Conservation (phyloP, 495 filamentous ascomycete genomes). For the Neurospora sp. region DNA sequence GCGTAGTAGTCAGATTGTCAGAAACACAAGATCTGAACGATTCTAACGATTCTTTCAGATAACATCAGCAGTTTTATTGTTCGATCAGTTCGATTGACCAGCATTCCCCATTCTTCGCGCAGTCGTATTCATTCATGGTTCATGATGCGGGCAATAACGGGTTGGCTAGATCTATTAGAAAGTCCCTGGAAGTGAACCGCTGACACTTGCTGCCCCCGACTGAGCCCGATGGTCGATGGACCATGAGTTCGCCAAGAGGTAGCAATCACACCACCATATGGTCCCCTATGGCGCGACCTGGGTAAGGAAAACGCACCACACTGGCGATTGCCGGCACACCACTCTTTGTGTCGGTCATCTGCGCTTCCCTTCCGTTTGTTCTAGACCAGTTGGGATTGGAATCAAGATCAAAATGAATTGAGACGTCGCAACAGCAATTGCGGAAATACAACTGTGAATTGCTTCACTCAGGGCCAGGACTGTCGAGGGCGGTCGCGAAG, state of each 20-base stretch:
- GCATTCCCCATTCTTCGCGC: neutral
- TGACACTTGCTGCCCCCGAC: neutral
- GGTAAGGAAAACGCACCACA: neutral
- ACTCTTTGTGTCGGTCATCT: neutral
- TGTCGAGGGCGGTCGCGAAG: neutral
- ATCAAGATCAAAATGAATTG: neutral
- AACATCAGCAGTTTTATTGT: neutral
- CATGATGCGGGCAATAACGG: neutral
- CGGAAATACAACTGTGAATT: neutral
- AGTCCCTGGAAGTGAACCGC: too few species aligned
- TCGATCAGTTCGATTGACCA: neutral
- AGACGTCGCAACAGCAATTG: neutral
- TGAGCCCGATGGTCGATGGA: neutral
- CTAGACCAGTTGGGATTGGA: neutral
- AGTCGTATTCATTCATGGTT: too few species aligned
- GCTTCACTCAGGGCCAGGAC: too few species aligned
- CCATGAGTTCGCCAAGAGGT: neutral
- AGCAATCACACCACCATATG: neutral
- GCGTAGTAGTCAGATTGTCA: neutral
- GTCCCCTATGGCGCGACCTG: neutral
- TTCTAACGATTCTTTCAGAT: neutral
- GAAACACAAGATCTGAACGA: neutral
- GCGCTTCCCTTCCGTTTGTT: neutral
- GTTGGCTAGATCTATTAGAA: neutral
- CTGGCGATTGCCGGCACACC: neutral